phyloP scores from a whole-genome alignment of 495 filamentous ascomycete species.

The Aspergillus biplanus region DNA sequence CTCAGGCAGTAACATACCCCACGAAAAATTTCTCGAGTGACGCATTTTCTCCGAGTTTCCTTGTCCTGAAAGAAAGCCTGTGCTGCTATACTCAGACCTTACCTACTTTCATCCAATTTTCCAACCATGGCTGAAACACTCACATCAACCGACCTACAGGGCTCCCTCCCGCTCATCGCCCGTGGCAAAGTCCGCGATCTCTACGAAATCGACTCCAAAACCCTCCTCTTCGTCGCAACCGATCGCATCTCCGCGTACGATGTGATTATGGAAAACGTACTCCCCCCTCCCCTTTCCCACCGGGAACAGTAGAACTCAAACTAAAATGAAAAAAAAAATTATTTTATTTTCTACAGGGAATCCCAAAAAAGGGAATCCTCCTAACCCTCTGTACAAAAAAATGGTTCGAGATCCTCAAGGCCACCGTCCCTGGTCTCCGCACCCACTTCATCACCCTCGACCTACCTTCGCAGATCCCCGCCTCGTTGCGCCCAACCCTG shows the following conservation, averaged over 20 bases:
- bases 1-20: conserved; percentile 2
- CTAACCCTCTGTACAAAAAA: conserved; percentile 81
- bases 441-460: conserved; percentile 77
- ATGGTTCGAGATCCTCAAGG: conserved; percentile 79
- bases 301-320: no score
- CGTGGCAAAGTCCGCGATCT: conserved; percentile 84
- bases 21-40: neutral
- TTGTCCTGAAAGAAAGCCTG: neutral
- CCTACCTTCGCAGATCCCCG: conserved; percentile 60
- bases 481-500: conserved; percentile 54
- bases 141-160: conserved; percentile 56
- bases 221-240: conserved; percentile 84
- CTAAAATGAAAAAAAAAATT: conserved; percentile 2
- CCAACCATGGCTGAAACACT: conserved; percentile 50
- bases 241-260: conserved; percentile 96
- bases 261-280: conserved; percentile 84
- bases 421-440: conserved; percentile 66
- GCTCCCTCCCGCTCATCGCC: conserved; percentile 58
- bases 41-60: neutral
- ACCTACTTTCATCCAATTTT: neutral
- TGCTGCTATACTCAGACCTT: neutral
- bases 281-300: neutral
- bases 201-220: conserved; percentile 72
- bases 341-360: conserved; percentile 53
- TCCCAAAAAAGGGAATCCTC: conserved; percentile 81